Evolutionary conservation across 2,329 filamentous ascomycete genomes (phyloP), one percentile per base, ranked within the genome.

Genomic region (Pseudocercospora macadamiae): DNA sequence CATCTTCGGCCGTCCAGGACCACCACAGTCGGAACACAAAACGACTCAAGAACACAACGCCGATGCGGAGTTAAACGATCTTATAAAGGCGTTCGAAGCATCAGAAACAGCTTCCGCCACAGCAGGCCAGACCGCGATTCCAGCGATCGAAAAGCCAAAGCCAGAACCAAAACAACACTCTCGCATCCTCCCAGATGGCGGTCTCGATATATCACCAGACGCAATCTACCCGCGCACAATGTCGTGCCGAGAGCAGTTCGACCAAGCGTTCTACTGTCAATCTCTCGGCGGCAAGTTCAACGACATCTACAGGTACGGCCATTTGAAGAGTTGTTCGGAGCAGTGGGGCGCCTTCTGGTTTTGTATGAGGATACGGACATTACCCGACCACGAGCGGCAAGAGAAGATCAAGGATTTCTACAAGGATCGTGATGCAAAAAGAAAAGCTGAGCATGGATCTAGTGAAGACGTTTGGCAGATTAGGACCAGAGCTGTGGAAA

Each of bases 321-420:
- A 81, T 39, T 79, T 96, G 70, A 85, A 88, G 44, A 82, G 84
- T 3, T 99, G 95, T 81, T 85, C 82, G 62, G 89, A 96, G 66
- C 87, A 92, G 63, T 97, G 93, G 92, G 84, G 88, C 61, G 90
- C 96, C 75, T 97, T 96, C 76, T 96, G 93, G 90, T 93, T 97
- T 78, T 99, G 95, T 81, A 97, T 97, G 93, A 87, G 90, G 64
- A 87, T 87, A 34, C 87, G 89, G 69, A 82, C 83, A 1, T 86
- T 86, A 70, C 75, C 81, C 0, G 82, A 84, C 21, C 76, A 81
- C 42, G 78, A 86, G 65, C 85, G 86, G 68, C 86, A 83, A 60
- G 82, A 76, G 63, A 71, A 77, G 67, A 82, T 96, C 55, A 80
- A 81, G 60, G 85, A 86, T 48, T 85, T 59, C 25, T 59, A 64